Percentiles rank a stretch among this genome's conserved stretches.
These are phyloP conservation scores for Zopfochytrium polystomum DNA, from an alignment of 371 early-diverging fungal species.

Conservation along the genomic window DNA sequence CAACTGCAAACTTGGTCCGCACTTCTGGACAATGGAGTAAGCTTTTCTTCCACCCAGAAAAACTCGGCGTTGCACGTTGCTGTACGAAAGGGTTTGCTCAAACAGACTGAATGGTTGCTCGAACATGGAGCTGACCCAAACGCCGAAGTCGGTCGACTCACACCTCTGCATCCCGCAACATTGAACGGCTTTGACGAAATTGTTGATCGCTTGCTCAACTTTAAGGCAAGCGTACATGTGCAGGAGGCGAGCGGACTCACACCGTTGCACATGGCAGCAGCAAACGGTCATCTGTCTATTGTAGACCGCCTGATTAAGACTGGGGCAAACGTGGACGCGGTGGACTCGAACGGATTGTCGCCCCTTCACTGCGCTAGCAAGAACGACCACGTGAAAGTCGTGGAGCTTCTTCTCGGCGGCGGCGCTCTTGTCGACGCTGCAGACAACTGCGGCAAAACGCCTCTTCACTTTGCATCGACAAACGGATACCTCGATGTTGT, in stretches of 20 bases:
- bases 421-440: not conserved
- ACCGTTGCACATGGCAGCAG: constrained; percentile 49
- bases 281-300: constrained; percentile 13
- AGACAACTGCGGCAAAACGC: not conserved
- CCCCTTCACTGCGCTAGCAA: not conserved
- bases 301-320: constrained; percentile 1
- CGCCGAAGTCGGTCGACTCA: too few species aligned
- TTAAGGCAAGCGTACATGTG: constrained; percentile 70
- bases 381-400: not conserved
- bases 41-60: too few species aligned
- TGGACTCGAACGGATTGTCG: not conserved
- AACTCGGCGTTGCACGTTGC: too few species aligned
- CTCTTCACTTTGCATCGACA: constrained; percentile 3
- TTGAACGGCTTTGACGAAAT: too few species aligned
- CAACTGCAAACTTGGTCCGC: too few species aligned
- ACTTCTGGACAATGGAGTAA: too few species aligned
- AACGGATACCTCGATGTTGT: not conserved
- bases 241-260: constrained; percentile 71
- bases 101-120: too few species aligned
- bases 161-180: too few species aligned
- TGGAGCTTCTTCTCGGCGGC: not conserved
- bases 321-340: not conserved
- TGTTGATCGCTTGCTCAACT: not conserved
- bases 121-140: too few species aligned
- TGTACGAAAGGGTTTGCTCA: too few species aligned